Evolutionary conservation across 495 filamentous ascomycete genomes (phyloP).

Genomic region (Neurospora pannonica): DNA sequence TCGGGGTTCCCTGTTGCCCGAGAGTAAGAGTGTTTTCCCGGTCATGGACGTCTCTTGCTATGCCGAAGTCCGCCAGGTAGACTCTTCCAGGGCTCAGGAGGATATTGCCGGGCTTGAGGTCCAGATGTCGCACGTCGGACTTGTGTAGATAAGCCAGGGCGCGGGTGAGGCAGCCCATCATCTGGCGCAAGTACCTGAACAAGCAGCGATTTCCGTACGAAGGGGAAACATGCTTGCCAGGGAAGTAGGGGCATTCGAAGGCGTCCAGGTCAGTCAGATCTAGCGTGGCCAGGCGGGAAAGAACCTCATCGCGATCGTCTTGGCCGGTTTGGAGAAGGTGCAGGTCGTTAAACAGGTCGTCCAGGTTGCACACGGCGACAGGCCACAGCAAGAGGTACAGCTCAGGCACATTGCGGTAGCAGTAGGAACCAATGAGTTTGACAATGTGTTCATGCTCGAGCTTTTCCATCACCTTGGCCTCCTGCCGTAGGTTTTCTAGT

Average conservation of each 20-base stretch:
- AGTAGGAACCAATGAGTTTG: slow-evolving; percentile 35
- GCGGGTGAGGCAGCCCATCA: slow-evolving; percentile 29
- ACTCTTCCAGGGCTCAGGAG: slow-evolving; percentile 27
- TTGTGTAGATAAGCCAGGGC: slow-evolving; percentile 33
- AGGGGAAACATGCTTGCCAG: background rate
- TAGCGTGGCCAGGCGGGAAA: slow-evolving; percentile 19
- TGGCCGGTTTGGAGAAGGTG: slow-evolving; percentile 19
- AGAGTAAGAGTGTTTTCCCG: slow-evolving; percentile 26
- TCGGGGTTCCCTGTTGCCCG: slow-evolving; percentile 22
- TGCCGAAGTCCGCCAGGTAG: slow-evolving; percentile 35
- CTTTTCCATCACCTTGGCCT: slow-evolving; percentile 35
- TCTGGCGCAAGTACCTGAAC: slow-evolving; percentile 21
- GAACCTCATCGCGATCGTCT: slow-evolving; percentile 24
- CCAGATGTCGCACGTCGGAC: slow-evolving; percentile 30
- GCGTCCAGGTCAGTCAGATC: slow-evolving; percentile 20
- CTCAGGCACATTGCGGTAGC: slow-evolving; percentile 11
- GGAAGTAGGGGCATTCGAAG: slow-evolving; percentile 3
- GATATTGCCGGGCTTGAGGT: slow-evolving; percentile 36
- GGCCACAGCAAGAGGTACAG: slow-evolving; percentile 35
- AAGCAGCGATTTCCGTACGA: background rate
- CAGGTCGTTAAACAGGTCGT: slow-evolving; percentile 28
- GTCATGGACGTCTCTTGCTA: slow-evolving; percentile 28
- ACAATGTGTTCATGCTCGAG: slow-evolving; percentile 34
- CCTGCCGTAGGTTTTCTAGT: slow-evolving; percentile 25
- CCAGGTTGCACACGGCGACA: slow-evolving; percentile 32